Conservation (phyloP, 1,284 basidiomycete species). For the Gomphus bonarii region DNA sequence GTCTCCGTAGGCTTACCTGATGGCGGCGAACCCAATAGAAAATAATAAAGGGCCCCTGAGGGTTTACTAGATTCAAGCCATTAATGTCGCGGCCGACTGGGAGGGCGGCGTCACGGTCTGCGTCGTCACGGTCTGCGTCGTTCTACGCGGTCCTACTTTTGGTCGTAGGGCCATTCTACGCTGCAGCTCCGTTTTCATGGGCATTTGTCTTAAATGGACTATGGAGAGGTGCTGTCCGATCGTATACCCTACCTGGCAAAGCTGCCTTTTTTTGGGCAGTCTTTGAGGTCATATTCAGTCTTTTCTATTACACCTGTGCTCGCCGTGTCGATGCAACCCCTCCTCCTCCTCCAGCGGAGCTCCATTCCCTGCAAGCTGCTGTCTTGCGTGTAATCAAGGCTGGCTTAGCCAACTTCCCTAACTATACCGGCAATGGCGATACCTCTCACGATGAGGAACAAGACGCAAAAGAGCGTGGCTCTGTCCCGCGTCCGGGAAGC, state of each 20-base stretch:
- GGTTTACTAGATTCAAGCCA: background rate
- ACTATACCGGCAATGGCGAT: slow-evolving; percentile 15
- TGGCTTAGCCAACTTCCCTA: slow-evolving; percentile 41
- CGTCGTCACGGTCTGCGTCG: slow-evolving; percentile 21
- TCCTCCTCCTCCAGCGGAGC: slow-evolving; percentile 35
- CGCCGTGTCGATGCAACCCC: slow-evolving; percentile 41
- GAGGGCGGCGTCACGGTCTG: background rate
- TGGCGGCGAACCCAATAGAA: no score
- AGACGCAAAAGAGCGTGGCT: slow-evolving; percentile 37
- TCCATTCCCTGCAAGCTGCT: slow-evolving; percentile 47
- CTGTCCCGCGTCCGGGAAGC: slow-evolving; percentile 21
- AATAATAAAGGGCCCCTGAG: no score
- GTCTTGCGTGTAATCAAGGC: slow-evolving; percentile 51
- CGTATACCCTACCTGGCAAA: slow-evolving; percentile 28
- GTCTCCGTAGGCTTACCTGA: no score
- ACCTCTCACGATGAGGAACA: slow-evolving; percentile 48
- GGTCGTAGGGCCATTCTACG: slow-evolving; percentile 63
- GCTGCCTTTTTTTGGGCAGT: slow-evolving; percentile 26
- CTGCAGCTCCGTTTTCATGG: slow-evolving; percentile 62
- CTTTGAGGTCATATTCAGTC: slow-evolving; percentile 62
- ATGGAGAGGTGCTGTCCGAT: slow-evolving; percentile 33
- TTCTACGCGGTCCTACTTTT: slow-evolving; percentile 52
- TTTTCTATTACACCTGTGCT: slow-evolving; percentile 56
- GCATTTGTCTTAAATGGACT: slow-evolving; percentile 49
- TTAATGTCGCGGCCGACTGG: background rate